Percentiles rank a stretch among this genome's conserved stretches.
Evolutionary conservation across 108 stramenopile species (phyloP).

Genomic region (Cyclotella baltica): DNA sequence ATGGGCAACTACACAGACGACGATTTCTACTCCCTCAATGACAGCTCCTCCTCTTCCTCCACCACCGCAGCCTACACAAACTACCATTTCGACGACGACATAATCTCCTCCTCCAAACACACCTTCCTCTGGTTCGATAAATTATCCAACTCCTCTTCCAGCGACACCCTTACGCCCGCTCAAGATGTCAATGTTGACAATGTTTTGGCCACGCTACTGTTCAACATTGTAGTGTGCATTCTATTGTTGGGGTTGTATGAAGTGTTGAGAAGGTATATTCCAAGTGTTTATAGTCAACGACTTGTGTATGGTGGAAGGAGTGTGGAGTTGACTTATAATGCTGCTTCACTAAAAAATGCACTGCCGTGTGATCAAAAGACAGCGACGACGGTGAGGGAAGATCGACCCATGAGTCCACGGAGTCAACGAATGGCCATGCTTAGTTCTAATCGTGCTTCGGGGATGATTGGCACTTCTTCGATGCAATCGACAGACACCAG

Average conservation of each 20-base stretch:
- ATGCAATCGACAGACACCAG: not conserved
- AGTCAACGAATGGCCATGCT: not conserved
- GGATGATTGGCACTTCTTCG: not conserved
- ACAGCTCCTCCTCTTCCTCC: not conserved
- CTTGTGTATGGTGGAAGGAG: constrained; percentile 21
- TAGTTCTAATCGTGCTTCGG: constrained; percentile 5
- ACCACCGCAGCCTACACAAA: not conserved
- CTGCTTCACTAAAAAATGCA: too few species aligned
- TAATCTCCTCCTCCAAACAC: constrained; percentile 1
- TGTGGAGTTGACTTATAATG: too few species aligned
- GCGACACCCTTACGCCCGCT: constrained; percentile 20
- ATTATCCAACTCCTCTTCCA: constrained; percentile 33
- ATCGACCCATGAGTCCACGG: constrained; percentile 11
- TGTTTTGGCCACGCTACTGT: constrained; percentile 69
- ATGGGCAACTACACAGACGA: not conserved
- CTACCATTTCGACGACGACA: constrained; percentile 24
- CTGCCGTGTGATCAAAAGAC: too few species aligned
- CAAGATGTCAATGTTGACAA: constrained; percentile 80
- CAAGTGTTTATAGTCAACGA: constrained; percentile 71
- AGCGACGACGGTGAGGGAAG: not conserved
- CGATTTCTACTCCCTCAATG: constrained; percentile 20
- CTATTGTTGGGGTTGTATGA: constrained; percentile 76
- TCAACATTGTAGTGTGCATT: constrained; percentile 76
- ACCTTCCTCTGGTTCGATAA: constrained; percentile 36
- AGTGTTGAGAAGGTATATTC: constrained; percentile 68